Evolutionary conservation across 495 filamentous ascomycete genomes (phyloP), one percentile per base, ranked within the genome.

Genomic region (Podospora pseudopauciseta): DNA sequence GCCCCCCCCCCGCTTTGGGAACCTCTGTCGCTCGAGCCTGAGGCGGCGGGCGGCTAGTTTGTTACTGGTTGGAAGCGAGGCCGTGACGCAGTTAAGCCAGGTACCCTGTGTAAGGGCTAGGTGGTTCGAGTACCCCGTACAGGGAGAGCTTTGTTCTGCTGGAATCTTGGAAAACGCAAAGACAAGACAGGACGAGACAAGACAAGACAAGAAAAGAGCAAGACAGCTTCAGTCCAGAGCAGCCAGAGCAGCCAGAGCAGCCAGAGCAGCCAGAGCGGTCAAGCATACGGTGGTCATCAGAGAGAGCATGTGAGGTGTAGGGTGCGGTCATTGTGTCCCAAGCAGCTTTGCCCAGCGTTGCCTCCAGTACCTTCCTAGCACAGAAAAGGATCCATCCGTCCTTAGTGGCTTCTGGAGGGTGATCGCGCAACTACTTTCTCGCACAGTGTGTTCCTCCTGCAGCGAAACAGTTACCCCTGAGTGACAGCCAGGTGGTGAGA

Each of bases 1-100:
- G 16, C 68, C 63, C 70, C 70, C 70, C 70, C 70, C 70, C 70
- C 70, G 70, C 70, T 72, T 72, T 72, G 61, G 67, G 57, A 59
- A 59, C 61, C 57, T 30, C 44, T 32, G 62, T 26, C 58, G 63
- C 19, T 57, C 26, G 49, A 32, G 19, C 20, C 7, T 20, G 23
- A 59, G 39, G 56, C 58, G 32, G 57, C 19, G 34, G 20, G 32
- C 61, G 61, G 61, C 61, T 63, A 53, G 60, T 49, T 49, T 49
- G 39, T 49, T 49, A 16, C 39, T 49, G 7, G 39, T 49, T 49
- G 15, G 39, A 13, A 49, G 39, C 39, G 15, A 49, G 7, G 39
- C 23, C 26, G 68, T 39, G 65, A 67, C 53, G 59, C 64, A 28
- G 68, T 58, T 60, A 44, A 60, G 61, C 60, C 32, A 27, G 15